Conservation (phyloP, 2,329 filamentous ascomycete species). For the Aspergillus latus region DNA sequence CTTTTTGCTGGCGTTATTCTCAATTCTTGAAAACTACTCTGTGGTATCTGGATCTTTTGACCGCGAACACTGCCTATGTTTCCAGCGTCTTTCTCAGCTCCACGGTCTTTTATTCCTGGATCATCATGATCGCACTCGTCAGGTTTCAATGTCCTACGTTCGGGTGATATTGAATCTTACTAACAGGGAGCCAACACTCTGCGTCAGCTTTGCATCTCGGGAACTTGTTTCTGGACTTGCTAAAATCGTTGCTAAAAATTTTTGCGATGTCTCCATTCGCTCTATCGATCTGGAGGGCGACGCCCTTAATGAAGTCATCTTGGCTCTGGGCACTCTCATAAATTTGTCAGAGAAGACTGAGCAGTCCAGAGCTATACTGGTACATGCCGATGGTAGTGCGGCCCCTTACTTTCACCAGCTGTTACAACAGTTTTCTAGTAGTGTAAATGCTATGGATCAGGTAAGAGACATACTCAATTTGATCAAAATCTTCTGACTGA, state of each 20-base stretch:
- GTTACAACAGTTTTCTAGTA: conserved; percentile 65
- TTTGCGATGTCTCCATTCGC: conserved; percentile 18
- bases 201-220: conserved; percentile 61
- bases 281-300: conserved; percentile 36
- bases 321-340: conserved; percentile 79
- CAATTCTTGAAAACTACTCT: conserved; percentile 41
- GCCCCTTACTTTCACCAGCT: conserved; percentile 58
- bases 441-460: conserved; percentile 64
- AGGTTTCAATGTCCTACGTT: conserved; percentile 49
- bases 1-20: conserved; percentile 31
- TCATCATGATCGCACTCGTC: conserved; percentile 19
- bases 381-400: conserved; percentile 39
- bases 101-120: conserved; percentile 41
- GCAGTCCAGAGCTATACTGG: conserved; percentile 55
- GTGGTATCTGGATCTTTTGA: conserved; percentile 28
- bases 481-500: conserved; percentile 15
- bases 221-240: conserved; percentile 40
- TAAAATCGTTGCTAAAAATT: conserved; percentile 35
- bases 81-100: conserved; percentile 33
- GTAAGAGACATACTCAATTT: conserved; percentile 50
- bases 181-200: conserved; percentile 72
- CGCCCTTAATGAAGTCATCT: conserved; percentile 67
- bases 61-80: conserved; percentile 26
- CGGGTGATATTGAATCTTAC: conserved; percentile 81
- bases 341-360: conserved; percentile 81